Evolutionary conservation across 2,329 filamentous ascomycete genomes (phyloP).

Genomic region (Verticillium klebahnii): DNA sequence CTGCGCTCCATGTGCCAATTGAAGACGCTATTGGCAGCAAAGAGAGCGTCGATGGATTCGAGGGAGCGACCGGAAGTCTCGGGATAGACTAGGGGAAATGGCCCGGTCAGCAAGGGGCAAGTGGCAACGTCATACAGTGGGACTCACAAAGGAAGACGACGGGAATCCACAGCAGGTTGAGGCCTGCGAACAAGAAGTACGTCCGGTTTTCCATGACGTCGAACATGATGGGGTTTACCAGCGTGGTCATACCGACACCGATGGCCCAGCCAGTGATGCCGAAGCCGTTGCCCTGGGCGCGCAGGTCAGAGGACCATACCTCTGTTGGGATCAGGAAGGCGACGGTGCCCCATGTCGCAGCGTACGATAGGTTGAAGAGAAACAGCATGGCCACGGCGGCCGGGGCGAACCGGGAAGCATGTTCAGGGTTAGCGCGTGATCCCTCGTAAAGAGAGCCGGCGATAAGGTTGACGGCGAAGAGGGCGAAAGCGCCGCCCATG

Average conservation of each 20-base stretch:
- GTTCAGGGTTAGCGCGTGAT: conserved; percentile 26
- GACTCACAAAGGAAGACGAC: conserved; percentile 38
- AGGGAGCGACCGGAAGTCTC: conserved; percentile 40
- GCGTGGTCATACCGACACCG: conserved; percentile 48
- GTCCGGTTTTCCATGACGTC: conserved; percentile 38
- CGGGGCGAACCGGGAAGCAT: conserved; percentile 33
- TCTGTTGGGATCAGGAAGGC: conserved; percentile 49
- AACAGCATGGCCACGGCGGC: conserved; percentile 43
- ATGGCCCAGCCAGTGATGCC: conserved; percentile 56
- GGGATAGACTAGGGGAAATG: conserved; percentile 27
- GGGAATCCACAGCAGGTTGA: conserved; percentile 46
- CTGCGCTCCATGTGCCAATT: conserved; percentile 38
- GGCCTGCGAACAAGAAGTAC: conserved; percentile 46
- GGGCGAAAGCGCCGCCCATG: conserved; percentile 29
- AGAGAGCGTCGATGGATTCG: conserved; percentile 45
- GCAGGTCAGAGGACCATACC: conserved; percentile 51
- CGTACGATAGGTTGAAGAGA: conserved; percentile 46
- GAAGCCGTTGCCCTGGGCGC: conserved; percentile 56
- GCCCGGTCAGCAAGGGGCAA: neutral
- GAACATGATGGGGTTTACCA: conserved; percentile 51
- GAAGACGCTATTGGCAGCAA: conserved; percentile 40
- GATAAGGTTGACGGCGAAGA: conserved; percentile 37
- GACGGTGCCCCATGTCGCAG: conserved; percentile 43
- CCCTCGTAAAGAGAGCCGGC: conserved; percentile 37
- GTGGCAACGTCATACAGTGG: conserved; percentile 1